Evolutionary conservation across 2,329 filamentous ascomycete species (phyloP).

Genomic region (Penicillium sp.): DNA sequence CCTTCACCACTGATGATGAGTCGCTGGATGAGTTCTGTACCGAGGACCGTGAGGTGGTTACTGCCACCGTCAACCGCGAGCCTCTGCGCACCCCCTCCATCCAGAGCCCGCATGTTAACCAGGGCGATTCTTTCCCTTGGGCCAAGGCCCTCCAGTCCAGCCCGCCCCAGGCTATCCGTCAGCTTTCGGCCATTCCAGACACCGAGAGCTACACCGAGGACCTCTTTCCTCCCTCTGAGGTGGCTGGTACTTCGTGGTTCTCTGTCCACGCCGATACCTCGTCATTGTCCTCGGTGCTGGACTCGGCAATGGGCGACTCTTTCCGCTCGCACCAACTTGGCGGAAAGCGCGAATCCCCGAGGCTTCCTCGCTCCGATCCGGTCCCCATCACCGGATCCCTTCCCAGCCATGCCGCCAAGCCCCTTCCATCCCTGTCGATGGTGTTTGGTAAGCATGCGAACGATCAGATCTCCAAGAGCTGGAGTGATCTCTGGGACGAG

Average conservation of each 20-base stretch:
- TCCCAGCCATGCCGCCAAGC: slow-evolving; percentile 62
- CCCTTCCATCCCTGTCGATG: slow-evolving; percentile 70
- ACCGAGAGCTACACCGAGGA: slow-evolving; percentile 81
- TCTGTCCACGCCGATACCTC: slow-evolving; percentile 74
- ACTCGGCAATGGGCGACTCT: slow-evolving; percentile 79
- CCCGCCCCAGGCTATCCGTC: slow-evolving; percentile 70
- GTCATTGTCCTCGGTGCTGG: slow-evolving; percentile 79
- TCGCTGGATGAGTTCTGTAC: slow-evolving; percentile 90
- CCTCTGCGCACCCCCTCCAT: slow-evolving; percentile 94
- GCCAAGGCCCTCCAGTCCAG: slow-evolving; percentile 82
- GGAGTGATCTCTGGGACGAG: slow-evolving; percentile 98
- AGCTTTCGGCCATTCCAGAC: slow-evolving; percentile 82
- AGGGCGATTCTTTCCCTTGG: slow-evolving; percentile 86
- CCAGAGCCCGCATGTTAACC: slow-evolving; percentile 79
- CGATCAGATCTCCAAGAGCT: slow-evolving; percentile 91
- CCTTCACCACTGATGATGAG: slow-evolving; percentile 93
- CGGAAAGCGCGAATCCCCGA: slow-evolving; percentile 43
- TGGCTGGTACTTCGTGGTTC: slow-evolving; percentile 70
- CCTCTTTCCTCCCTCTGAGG: slow-evolving; percentile 76
- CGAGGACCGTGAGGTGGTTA: slow-evolving; percentile 72
- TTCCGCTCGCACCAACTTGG: slow-evolving; percentile 71
- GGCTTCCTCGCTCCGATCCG: slow-evolving; percentile 57
- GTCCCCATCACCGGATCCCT: slow-evolving; percentile 80
- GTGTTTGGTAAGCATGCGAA: slow-evolving; percentile 73
- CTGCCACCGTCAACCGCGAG: slow-evolving; percentile 84